Conservation (phyloP, 176 grass and related monocot genomes). For the Musa itinerans region DNA sequence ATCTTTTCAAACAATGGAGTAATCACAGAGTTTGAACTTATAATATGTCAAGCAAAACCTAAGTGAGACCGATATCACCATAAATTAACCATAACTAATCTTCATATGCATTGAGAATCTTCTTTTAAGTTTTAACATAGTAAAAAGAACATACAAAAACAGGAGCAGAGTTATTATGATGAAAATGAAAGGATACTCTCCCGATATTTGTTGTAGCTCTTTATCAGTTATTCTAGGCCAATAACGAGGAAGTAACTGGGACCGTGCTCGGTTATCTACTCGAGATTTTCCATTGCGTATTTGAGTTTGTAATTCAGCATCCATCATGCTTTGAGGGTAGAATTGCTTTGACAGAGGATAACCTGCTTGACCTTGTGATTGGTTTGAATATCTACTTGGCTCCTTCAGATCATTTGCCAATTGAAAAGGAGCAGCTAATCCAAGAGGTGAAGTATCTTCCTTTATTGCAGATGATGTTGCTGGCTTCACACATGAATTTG, state of each 20-base stretch:
- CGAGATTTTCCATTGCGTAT: constrained; percentile 68
- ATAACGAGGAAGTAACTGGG: constrained; percentile 87
- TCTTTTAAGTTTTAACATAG: background rate
- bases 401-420: constrained; percentile 42
- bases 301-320: constrained; percentile 43
- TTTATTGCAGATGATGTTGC: constrained; percentile 34
- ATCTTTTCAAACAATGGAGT: constrained; percentile 97
- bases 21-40: constrained; percentile 80
- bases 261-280: constrained; percentile 55
- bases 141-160: background rate
- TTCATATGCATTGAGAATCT: background rate
- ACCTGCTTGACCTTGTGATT: constrained; percentile 35
- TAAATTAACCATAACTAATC: background rate
- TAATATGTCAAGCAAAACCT: constrained; percentile 44
- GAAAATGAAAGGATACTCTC: constrained; percentile 68
- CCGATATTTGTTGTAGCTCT: constrained; percentile 81
- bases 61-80: background rate
- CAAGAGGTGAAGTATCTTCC: constrained; percentile 42
- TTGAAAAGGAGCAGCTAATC: constrained; percentile 33
- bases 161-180: background rate
- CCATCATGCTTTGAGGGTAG: constrained; percentile 36
- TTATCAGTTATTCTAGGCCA: constrained; percentile 97
- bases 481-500: constrained; percentile 8
- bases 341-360: constrained; percentile 41
- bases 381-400: constrained; percentile 31